These are phyloP conservation scores for Diaporthe helianthi DNA, from an alignment of 2,329 filamentous ascomycete genomes.

Conservation along the genomic window DNA sequence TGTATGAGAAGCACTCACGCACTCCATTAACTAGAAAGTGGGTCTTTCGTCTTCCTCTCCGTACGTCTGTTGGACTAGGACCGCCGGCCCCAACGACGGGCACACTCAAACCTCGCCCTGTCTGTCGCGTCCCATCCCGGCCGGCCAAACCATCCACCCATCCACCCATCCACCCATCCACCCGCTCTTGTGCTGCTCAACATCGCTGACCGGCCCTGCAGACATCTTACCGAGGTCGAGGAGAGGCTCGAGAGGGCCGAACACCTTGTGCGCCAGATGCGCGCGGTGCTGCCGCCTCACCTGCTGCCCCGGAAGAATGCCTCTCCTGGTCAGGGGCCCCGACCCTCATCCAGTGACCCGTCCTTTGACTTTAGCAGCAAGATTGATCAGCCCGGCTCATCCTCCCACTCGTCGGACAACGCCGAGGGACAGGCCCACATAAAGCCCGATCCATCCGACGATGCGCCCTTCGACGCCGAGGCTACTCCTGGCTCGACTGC, in stretches of 20 bases:
- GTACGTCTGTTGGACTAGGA: constrained; percentile 15
- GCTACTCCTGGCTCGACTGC: constrained; percentile 24
- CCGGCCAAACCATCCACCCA: not conserved
- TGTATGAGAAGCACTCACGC: constrained; percentile 56
- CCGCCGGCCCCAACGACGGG: not conserved
- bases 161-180: not conserved
- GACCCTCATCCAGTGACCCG: constrained; percentile 28
- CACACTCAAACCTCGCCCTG: not conserved
- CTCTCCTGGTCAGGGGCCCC: constrained; percentile 24
- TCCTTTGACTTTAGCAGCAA: constrained; percentile 35
- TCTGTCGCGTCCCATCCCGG: constrained; percentile 12
- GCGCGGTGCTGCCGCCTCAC: constrained; percentile 41
- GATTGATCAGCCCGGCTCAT: constrained; percentile 30
- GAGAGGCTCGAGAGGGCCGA: constrained; percentile 48
- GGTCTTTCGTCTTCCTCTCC: constrained; percentile 35
- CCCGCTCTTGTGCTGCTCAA: not conserved
- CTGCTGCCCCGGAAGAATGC: constrained; percentile 32
- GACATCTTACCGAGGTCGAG: constrained; percentile 53
- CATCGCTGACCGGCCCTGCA: constrained; percentile 35
- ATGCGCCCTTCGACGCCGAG: constrained; percentile 28
- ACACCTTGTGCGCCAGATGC: constrained; percentile 43
- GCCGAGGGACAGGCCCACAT: constrained; percentile 26
- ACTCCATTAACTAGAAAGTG: constrained; percentile 56
- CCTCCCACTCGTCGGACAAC: constrained; percentile 28
- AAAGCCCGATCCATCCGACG: constrained; percentile 34